Base-by-base conservation (phyloP, 805 yeast species). In the Kluyveromyces wickerhamii region DNA sequence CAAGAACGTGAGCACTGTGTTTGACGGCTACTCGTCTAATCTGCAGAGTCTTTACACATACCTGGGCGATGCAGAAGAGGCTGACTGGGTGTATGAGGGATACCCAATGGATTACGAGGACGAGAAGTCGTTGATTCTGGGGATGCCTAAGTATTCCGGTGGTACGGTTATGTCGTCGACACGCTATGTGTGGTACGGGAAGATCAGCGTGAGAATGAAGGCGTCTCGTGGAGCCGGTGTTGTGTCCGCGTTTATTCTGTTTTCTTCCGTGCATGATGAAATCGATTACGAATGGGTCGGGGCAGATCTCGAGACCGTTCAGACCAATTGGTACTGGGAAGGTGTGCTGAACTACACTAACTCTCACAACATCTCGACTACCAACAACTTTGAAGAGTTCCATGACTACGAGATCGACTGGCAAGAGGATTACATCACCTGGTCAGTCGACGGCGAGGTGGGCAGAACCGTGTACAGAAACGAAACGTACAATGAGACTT, bases 241-340 rank as follows among this genome's bases (percentile, higher is more conserved):
- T 23, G 72, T 87, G 39, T 71, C 94, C 11, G 88, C 95, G 20
- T 74, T 78, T 50, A 85, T 87, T 59, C 57, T 85, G 34, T 79
- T 75, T 59, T 83, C 95, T 6, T 82, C 83, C 54, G 85, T 79
- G 27, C 77, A 83, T 67, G 96, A 87, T 65, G 96, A 88, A 69
- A 71, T 87, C 49, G 96, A 88, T 71, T 77, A 62, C 52, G 96
- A 88, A 65, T 79, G 77, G 47, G 79, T 86, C 43, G 97, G 97
- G 39, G 71, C 72, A 50, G 74, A 81, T 51, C 60, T 83, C 50
- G 67, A 69, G 21, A 54, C 60, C 15, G 83, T 77, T 2, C 88
- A 88, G 67, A 66, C 87, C 18, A 88, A 88, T 62, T 87, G 55
- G 68, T 88, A 83, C 65, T 77, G 73, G 57, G 77, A 80, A 54